Base-by-base conservation (phyloP, 371 early-diverging fungal species). In the Ordospora pajunii region DNA sequence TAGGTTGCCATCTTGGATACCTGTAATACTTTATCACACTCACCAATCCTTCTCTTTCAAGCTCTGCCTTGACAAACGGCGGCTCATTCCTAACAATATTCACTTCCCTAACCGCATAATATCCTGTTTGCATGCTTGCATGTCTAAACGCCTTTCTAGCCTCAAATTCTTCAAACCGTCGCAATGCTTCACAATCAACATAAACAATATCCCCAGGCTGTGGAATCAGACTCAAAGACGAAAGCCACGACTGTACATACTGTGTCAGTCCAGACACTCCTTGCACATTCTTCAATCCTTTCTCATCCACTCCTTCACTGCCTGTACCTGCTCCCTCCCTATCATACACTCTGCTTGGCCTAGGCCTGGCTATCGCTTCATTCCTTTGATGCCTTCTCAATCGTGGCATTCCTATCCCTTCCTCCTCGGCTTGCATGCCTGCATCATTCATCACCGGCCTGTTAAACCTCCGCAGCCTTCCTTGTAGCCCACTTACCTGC, bases 181-280 rank as follows among this genome's bases (percentile, higher is more conserved):
- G 14, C 0, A 58, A 40, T n/a, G 37, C 58, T 2, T 58, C 58
- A 40, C 37, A 58, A 17, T 37, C 17, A 7, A 58, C 37, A 19
- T 58, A 58, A 6, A 58, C 58, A 58, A 10, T 40, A 25, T 58
- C 58, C 14, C 58, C 58, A 8, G 58, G 25, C 37, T 58, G 58
- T n/a, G 58, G 58, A 5, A 32, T 19, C 58, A 58, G 17, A 1
- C 58, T 37, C 32, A 40, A 32, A 32, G 58, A 58, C 25, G 58
- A 58, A n/a, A 58, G 25, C 58, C 58, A 58, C 10, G 58, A 58
- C n/a, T 58, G 58, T 12, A 58, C 58, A 58, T 58, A 58, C 10
- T 58, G 58, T 17, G 17, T 58, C 14, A 58, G 12, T 45, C 11
- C 66, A 8, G 21, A 42, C 14, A 25, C 7, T 42, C 44, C 66